Base-by-base conservation (phyloP, 192 early-diverging fungal species). In the Backusella parvicylindrica region DNA sequence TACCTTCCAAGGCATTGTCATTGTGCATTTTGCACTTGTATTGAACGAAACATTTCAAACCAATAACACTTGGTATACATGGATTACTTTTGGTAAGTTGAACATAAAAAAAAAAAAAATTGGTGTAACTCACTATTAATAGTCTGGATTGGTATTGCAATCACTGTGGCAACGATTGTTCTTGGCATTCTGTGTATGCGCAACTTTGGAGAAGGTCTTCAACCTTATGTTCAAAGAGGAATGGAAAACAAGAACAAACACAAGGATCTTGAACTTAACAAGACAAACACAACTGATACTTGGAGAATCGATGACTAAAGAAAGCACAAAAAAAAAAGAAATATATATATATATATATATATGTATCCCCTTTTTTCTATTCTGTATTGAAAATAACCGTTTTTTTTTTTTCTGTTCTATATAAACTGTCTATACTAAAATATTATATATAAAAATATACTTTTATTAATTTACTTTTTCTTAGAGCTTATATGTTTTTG, bases 71-170 rank as follows among this genome's bases (percentile, higher is more conserved):
- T 83, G 81, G 81, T 74, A 79, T 63, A 74, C 72, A 9, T 83
- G 81, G 81, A 76, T 83, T 33, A 63, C 72, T 33, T 69, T 83
- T 65, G 74, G 81, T 83, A 77, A 76, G 77, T 26, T 35, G 23
- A 37, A 30, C 18, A 13, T 75, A 12, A 53, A 26, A n/a, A 33
- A 40, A 28, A 73, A 33, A 35, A 63, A 60, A 4, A 3, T 15
- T 28, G 38, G 41, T 53, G 33, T 70, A 30, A 31, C 37, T n/a
- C 9, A 18, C n/a, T n/a, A 18, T 71, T 43, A 53, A 9, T 49
- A 75, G 70, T 78, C 1, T 63, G 65, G 18, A 32, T 81, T 31
- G 75, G 76, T 49, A 68, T 78, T 13, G 68, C 69, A 31, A 60
- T 77, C 70, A 60, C 30, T 21, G 13, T 79, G 13, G 36, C 49